phyloP scores from a whole-genome alignment of 257 asterid species.

The Fraxinus quadrangulata region DNA sequence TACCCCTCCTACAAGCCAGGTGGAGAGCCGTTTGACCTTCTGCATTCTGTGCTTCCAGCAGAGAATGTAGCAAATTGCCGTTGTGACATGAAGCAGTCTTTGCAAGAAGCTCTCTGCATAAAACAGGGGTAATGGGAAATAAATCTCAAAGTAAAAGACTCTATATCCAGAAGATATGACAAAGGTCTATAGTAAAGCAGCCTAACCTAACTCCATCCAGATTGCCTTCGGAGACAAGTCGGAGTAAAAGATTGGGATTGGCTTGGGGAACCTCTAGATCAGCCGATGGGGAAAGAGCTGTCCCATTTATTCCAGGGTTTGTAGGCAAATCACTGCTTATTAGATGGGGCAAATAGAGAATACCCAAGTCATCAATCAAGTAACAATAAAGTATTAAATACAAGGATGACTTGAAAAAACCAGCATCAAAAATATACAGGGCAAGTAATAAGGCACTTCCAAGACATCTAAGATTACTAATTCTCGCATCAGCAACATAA shows the following conservation, averaged over 20 bases:
- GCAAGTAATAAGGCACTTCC: constrained; percentile 1
- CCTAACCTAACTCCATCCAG: constrained; percentile 76
- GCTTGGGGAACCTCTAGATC: constrained; percentile 50
- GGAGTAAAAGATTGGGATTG: constrained; percentile 67
- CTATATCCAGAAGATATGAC: constrained; percentile 14
- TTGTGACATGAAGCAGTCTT: constrained; percentile 54
- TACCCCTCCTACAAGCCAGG: constrained; percentile 95
- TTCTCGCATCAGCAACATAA: not conserved
- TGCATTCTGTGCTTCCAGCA: constrained; percentile 85
- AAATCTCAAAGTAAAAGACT: constrained; percentile 24
- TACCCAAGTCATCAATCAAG: constrained; percentile 24
- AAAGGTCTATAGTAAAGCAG: constrained; percentile 21
- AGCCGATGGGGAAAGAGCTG: constrained; percentile 43
- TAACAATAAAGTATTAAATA: constrained; percentile 25
- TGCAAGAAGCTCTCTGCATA: constrained; percentile 69
- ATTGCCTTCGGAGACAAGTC: constrained; percentile 85
- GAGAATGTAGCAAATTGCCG: constrained; percentile 41
- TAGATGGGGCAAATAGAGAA: constrained; percentile 26
- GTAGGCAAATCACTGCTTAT: constrained; percentile 64
- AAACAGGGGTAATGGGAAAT: constrained; percentile 25
- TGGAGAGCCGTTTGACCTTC: constrained; percentile 99
- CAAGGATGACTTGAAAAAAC: constrained; percentile 5
- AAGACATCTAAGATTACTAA: constrained; percentile 7
- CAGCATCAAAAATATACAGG: constrained; percentile 11
- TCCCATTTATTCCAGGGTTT: constrained; percentile 62